A percentile compares a stretch with the other conserved stretches of the same genome.
Evolutionary conservation across 2,329 filamentous ascomycete species (phyloP).

Genomic region (Xylaria sp.): DNA sequence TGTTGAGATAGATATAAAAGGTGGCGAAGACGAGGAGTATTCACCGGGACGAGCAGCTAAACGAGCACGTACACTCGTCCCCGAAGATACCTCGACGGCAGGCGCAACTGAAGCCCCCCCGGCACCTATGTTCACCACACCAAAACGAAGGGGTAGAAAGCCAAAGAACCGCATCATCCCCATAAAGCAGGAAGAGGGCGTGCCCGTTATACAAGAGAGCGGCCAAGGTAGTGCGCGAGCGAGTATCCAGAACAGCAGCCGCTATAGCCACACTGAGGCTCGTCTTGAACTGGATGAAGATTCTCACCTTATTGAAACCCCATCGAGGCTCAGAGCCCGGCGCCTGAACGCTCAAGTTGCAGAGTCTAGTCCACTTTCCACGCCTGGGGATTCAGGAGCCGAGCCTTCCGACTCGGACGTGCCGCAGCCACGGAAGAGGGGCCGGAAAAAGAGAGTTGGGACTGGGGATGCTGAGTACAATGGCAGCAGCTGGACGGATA

Average conservation of each 20-base stretch:
- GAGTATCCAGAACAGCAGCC: slow-evolving; percentile 33
- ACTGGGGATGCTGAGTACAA: slow-evolving; percentile 45
- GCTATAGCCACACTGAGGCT: slow-evolving; percentile 44
- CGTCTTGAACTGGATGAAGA: slow-evolving; percentile 42
- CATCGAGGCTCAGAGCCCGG: slow-evolving; percentile 40
- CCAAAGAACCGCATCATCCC: slow-evolving; percentile 35
- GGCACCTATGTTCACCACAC: slow-evolving; percentile 32
- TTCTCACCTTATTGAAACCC: slow-evolving; percentile 37
- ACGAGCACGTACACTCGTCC: slow-evolving; percentile 34
- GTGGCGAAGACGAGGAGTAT: slow-evolving; percentile 34
- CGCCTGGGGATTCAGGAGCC: slow-evolving; percentile 37
- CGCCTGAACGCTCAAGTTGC: slow-evolving; percentile 29
- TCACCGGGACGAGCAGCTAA: slow-evolving; percentile 41
- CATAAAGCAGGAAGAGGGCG: slow-evolving; percentile 6
- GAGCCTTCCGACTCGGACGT: slow-evolving; percentile 41
- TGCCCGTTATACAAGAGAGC: slow-evolving; percentile 23
- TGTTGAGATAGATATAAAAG: slow-evolving; percentile 18
- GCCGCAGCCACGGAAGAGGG: slow-evolving; percentile 31
- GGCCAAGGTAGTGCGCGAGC: slow-evolving; percentile 26
- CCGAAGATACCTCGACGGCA: slow-evolving; percentile 35
- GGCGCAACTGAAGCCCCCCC: slow-evolving; percentile 35
- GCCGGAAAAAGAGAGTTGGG: slow-evolving; percentile 35
- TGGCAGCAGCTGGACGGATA: slow-evolving; percentile 45
- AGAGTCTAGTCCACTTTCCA: slow-evolving; percentile 47
- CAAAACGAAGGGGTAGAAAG: slow-evolving; percentile 44